Evolutionary conservation across 2,329 filamentous ascomycete species (phyloP), one percentile per base, ranked within the genome.

Genomic region (Fusarium mangiferae): DNA sequence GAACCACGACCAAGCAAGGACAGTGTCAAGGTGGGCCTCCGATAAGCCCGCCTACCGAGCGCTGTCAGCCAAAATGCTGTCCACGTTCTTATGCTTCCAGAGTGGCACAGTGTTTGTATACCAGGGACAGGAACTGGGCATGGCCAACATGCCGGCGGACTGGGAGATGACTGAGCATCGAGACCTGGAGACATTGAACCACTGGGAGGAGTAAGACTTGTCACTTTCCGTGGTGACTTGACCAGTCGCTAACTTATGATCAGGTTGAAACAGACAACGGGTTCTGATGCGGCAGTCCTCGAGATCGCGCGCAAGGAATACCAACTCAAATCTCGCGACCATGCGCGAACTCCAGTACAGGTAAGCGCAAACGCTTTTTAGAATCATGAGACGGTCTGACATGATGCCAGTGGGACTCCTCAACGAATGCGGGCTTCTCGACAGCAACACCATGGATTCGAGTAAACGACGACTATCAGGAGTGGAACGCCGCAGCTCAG

Each of bases 1-100:
- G 76, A 92, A 92, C 74, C 90, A 92, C 78, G 90, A 92, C 77
- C 86, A 90, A 65, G 85, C 86, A 6, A 84, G 90, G 2, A 87
- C 86, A 5, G 81, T 91, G 10, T 88, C 87, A 88, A 39, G 89
- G n/a, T 80, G 64, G 60, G 66, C 69, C 4, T 66, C 6, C 89
- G 70, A 77, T 24, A 70, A 54, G 26, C 66, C 73, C 14, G 36
- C 54, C 30, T 63, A 56, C n/a, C 62, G 74, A 24, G 51, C 55
- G 1, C n/a, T 86, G 66, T 84, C 83, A 1, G 88, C 87, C 12
- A 90, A 89, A 76, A 85, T 90, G 82, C 82, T 90, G 24, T 84
- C 87, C 3, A 79, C 88, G n/a, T 82, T 88, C 10, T 69, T 75
- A 1, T 72, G 72, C 33, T 68, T 72, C 18, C 77, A 76, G 38